phyloP scores from a whole-genome alignment of 306 rosid genomes.

The Cicer judaicum region DNA sequence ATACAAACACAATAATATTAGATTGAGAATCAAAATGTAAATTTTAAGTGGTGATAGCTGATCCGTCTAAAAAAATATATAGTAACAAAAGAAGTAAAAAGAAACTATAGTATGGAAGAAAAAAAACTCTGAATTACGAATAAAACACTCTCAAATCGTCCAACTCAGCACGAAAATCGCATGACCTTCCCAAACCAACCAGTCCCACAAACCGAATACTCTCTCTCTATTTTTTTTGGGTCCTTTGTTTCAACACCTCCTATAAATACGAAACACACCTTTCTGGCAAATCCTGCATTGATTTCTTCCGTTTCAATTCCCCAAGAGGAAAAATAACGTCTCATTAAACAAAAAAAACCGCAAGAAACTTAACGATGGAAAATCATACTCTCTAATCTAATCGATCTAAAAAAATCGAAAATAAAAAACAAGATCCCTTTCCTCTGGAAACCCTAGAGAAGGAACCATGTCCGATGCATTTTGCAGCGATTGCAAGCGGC shows the following conservation, averaged over 20 bases:
- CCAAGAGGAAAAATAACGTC: not conserved
- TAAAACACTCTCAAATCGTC: not conserved
- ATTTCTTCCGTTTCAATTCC: not conserved
- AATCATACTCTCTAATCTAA: conserved; percentile 11
- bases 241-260: not conserved
- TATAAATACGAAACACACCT: conserved; percentile 26
- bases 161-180: conserved; percentile 25
- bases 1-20: too few species aligned
- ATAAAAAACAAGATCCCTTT: not conserved
- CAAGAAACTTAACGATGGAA: not conserved
- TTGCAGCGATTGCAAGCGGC: conserved; percentile 90
- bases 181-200: conserved; percentile 41
- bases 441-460: conserved; percentile 36
- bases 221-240: not conserved
- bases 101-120: not conserved
- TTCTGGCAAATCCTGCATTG: not conserved
- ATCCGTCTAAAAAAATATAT: too few species aligned
- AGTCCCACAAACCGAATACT: not conserved
- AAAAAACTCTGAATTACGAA: not conserved
- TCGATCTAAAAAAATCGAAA: not conserved
- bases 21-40: too few species aligned
- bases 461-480: conserved; percentile 76
- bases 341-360: not conserved
- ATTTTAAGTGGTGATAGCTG: too few species aligned
- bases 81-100: not conserved